A percentile compares a stretch with the other conserved stretches of the same genome.
Evolutionary conservation across 169 alveolate species (phyloP).

Genomic region (Cyclospora cayetanensis): DNA sequence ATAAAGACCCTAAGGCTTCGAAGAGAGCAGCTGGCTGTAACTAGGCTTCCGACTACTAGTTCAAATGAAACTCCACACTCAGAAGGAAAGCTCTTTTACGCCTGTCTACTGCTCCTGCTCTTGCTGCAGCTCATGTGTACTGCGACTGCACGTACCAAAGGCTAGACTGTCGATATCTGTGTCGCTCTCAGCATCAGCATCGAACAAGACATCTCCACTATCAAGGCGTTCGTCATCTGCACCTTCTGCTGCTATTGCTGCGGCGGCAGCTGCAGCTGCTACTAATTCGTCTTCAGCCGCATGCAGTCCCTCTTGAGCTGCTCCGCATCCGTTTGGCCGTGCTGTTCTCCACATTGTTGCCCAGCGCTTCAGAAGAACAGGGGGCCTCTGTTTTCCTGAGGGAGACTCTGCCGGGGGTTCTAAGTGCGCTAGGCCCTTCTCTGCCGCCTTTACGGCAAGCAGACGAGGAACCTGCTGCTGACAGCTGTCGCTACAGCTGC

Average conservation of each 20-base stretch:
- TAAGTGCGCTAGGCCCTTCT: too few relatives aligned
- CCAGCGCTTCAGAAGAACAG: background rate
- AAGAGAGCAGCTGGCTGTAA: too few relatives aligned
- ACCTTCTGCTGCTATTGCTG: background rate
- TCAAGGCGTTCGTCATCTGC: background rate
- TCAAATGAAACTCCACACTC: too few relatives aligned
- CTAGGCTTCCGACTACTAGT: too few relatives aligned
- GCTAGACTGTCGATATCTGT: background rate
- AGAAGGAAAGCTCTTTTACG: too few relatives aligned
- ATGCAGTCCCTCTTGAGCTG: background rate
- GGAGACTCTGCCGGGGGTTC: too few relatives aligned
- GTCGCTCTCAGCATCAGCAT: constrained; percentile 5
- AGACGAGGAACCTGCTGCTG: background rate
- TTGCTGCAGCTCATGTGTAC: constrained; percentile 5
- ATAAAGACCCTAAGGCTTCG: too few relatives aligned
- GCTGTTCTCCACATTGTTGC: constrained; percentile 17
- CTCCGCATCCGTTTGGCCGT: background rate
- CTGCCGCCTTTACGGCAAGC: too few relatives aligned
- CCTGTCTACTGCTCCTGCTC: background rate
- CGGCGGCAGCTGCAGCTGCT: constrained; percentile 30
- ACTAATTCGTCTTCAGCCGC: background rate
- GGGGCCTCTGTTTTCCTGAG: background rate
- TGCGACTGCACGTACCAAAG: constrained; percentile 1
- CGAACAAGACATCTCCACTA: constrained; percentile 33
- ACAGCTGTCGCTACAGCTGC: too few relatives aligned